A percentile compares a stretch with the other conserved stretches of the same genome.
These are phyloP conservation scores for Candida sojae DNA, from an alignment of 1,139 yeast species.

Conservation along the genomic window DNA sequence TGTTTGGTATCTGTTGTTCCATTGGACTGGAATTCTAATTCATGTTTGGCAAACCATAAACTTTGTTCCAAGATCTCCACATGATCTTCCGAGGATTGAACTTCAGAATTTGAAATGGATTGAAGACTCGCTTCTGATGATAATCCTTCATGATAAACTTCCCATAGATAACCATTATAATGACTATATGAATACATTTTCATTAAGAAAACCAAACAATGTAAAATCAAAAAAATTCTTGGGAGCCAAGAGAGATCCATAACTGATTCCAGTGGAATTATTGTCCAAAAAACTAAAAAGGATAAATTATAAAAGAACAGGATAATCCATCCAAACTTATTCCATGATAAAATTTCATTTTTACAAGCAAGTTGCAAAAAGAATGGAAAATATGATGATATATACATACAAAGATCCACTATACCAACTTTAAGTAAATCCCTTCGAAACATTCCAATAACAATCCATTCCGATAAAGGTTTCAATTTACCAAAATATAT, in stretches of 20 bases:
- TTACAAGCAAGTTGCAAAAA: slow-evolving; percentile 55
- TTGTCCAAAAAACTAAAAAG: slow-evolving; percentile 52
- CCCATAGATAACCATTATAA: slow-evolving; percentile 87
- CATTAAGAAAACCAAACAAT: slow-evolving; percentile 85
- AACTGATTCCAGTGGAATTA: slow-evolving; percentile 48
- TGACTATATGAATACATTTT: slow-evolving; percentile 89
- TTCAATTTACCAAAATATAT: slow-evolving; percentile 29
- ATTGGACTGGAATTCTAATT: slow-evolving; percentile 51
- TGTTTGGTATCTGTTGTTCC: slow-evolving; percentile 18
- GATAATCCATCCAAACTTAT: slow-evolving; percentile 56
- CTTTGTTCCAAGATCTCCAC: slow-evolving; percentile 44
- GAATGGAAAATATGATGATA: slow-evolving; percentile 57
- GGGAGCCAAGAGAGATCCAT: slow-evolving; percentile 81
- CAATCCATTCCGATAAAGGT: slow-evolving; percentile 46
- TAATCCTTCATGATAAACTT: slow-evolving; percentile 53
- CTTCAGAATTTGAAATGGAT: slow-evolving; percentile 19
- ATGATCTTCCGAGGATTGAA: slow-evolving; percentile 20
- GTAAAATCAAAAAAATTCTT: slow-evolving; percentile 75
- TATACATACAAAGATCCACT: slow-evolving; percentile 71
- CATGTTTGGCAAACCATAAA: slow-evolving; percentile 63
- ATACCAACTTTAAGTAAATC: slow-evolving; percentile 65
- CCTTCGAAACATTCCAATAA: slow-evolving; percentile 49
- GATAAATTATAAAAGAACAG: slow-evolving; percentile 57
- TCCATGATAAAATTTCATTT: slow-evolving; percentile 54
- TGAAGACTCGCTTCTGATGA: slow-evolving; percentile 39